Evolutionary conservation across 2,329 filamentous ascomycete genomes (phyloP).

Genomic region (Arthrobotrys musiformis): DNA sequence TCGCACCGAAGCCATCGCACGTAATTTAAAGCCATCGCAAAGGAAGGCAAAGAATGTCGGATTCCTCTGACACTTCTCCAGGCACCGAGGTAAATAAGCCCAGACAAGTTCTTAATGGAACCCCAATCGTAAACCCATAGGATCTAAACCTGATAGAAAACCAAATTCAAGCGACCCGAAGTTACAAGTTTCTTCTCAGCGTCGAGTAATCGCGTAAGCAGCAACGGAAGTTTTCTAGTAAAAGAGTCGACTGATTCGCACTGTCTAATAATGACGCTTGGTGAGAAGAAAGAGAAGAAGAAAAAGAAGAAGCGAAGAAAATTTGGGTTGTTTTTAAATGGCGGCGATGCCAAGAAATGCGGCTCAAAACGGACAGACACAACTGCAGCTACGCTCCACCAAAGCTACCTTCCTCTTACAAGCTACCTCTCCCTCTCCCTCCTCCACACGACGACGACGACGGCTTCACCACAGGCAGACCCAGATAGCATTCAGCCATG

Average conservation of each 20-base stretch:
- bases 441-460: conserved; percentile 19
- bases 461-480: conserved; percentile 13
- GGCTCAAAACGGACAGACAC: conserved; percentile 32
- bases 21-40: neutral
- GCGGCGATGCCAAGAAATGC: conserved; percentile 46
- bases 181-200: conserved; percentile 54
- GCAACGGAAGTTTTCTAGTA: conserved; percentile 35
- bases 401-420: conserved; percentile 4
- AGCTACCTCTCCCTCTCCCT: conserved; percentile 17
- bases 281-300: conserved; percentile 25
- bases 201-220: conserved; percentile 55
- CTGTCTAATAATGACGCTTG: conserved; percentile 56
- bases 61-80: conserved; percentile 56
- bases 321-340: conserved; percentile 33
- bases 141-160: conserved; percentile 53
- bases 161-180: conserved; percentile 37
- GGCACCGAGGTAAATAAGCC: conserved; percentile 50
- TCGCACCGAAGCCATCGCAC: neutral
- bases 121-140: conserved; percentile 38
- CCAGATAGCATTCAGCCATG: conserved; percentile 70
- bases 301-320: conserved; percentile 22
- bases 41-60: conserved; percentile 25
- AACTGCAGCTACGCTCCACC: conserved; percentile 31
- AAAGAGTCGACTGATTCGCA: conserved; percentile 49
- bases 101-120: conserved; percentile 56